Evolutionary conservation across 306 rosid species (phyloP).

Genomic region (Cotoneaster glaucophyllus): DNA sequence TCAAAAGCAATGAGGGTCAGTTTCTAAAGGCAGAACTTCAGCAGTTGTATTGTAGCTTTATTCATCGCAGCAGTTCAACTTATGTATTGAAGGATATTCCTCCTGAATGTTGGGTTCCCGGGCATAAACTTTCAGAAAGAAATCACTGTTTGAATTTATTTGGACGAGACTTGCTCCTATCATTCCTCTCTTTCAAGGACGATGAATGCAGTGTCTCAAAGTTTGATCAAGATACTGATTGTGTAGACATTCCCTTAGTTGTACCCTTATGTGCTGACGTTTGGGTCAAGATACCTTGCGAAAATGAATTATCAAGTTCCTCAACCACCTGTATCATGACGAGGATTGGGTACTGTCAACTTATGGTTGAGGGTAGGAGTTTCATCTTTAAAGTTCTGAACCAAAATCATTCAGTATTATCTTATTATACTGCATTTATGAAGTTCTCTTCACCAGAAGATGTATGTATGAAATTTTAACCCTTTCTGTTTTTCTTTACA

Average conservation of each 20-base stretch:
- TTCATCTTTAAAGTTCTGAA: constrained; percentile 16
- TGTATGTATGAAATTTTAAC: constrained; percentile 1
- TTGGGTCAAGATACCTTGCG: constrained; percentile 77
- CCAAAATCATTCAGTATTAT: constrained; percentile 1
- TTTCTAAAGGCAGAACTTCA: constrained; percentile 61
- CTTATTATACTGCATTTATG: constrained; percentile 14
- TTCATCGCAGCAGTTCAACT: constrained; percentile 32
- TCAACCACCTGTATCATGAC: constrained; percentile 47
- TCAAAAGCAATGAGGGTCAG: constrained; percentile 54
- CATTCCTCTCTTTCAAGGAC: constrained; percentile 42
- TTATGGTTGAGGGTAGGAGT: constrained; percentile 59
- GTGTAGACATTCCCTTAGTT: constrained; percentile 36
- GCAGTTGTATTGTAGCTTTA: constrained; percentile 56
- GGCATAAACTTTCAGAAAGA: constrained; percentile 49
- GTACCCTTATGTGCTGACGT: constrained; percentile 64
- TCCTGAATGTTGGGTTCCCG: constrained; percentile 42
- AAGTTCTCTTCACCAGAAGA: background rate
- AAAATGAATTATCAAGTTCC: constrained; percentile 28
- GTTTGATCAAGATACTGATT: constrained; percentile 8
- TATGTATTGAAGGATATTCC: constrained; percentile 48
- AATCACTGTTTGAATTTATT: constrained; percentile 61
- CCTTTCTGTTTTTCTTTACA: constrained; percentile 24
- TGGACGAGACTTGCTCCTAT: constrained; percentile 56
- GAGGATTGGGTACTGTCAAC: constrained; percentile 50
- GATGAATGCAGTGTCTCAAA: constrained; percentile 33